Evolutionary conservation across 2,329 filamentous ascomycete genomes (phyloP), one percentile per base, ranked within the genome.

Genomic region (Knufia fluminis): DNA sequence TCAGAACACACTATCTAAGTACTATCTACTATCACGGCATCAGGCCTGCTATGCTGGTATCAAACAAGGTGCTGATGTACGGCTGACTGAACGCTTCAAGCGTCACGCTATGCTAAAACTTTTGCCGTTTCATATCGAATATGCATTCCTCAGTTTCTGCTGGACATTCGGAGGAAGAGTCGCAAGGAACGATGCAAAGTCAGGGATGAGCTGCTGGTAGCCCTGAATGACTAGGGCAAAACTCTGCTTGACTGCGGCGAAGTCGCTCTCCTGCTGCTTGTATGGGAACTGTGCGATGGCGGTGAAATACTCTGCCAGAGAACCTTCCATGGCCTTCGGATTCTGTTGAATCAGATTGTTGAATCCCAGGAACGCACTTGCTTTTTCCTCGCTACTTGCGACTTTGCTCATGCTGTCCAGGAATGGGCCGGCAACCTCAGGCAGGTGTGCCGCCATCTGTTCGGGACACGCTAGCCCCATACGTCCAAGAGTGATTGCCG

Each of bases 351-450:
- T 85, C 42, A 94, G 78, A 58, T 85, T 77, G 48, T 86, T 86
- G 69, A 98, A 96, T 0, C 92, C 92, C 60, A 87, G 82, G 65
- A 97, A 87, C 0, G 92, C 91, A 22, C 90, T 90, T 1, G 86
- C 88, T 70, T 98, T 98, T 68, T 98, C 92, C 53, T 94, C 86
- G 2, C 88, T 91, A 61, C 86, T 83, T 46, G 88, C 84, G 26
- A 97, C 84, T 55, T 88, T 85, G 52, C 80, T 78, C 78, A 98
- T 94, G 2, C 83, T 80, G 46, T 73, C 75, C 48, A 98, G 69
- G 71, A 96, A 97, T 31, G 85, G 79, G 31, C 83, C 80, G 0
- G 91, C 88, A 64, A 94, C 94, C 26, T 79, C 83, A 16, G 78
- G 76, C 33, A 98, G 77, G 53, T 87, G 84, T 1, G 88, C 83